Evolutionary conservation across 108 stramenopile species (phyloP).

Genomic region (Nannochloropsis gaditana): DNA sequence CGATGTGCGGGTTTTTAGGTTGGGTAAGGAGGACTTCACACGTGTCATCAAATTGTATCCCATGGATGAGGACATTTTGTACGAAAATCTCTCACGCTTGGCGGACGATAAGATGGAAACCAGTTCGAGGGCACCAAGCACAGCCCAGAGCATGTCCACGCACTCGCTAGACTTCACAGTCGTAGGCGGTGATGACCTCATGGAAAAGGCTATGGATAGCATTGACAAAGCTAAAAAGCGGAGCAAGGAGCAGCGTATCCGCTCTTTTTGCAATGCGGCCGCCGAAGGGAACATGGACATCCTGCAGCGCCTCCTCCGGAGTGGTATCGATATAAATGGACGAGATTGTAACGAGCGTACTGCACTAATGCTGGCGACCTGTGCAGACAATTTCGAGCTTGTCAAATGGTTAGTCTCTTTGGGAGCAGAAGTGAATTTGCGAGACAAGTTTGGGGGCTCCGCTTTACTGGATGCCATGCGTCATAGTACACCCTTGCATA

Average conservation of each 20-base stretch:
- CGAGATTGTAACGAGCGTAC: constrained; percentile 17
- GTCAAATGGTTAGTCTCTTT: neutral
- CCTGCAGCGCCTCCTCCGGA: neutral
- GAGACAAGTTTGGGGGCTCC: neutral
- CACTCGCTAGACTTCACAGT: constrained; percentile 16
- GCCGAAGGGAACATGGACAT: constrained; percentile 18
- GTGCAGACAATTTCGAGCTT: neutral
- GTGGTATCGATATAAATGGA: neutral
- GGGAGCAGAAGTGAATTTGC: neutral
- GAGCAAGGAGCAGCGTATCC: neutral
- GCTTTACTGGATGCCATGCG: neutral
- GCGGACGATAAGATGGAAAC: constrained; percentile 20
- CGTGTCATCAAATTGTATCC: neutral
- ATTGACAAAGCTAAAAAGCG: constrained; percentile 7
- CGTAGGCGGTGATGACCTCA: neutral
- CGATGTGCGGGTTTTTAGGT: neutral
- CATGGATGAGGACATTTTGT: constrained; percentile 14
- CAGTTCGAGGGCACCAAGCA: neutral
- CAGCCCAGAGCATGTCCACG: neutral
- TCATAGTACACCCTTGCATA: neutral
- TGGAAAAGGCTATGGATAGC: neutral
- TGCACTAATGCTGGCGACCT: neutral
- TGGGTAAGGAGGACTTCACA: constrained; percentile 1
- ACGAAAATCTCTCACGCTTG: neutral
- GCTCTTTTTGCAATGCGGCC: neutral